Evolutionary conservation across 2,329 filamentous ascomycete genomes (phyloP).

Genomic region (Exophiala alcalophila): DNA sequence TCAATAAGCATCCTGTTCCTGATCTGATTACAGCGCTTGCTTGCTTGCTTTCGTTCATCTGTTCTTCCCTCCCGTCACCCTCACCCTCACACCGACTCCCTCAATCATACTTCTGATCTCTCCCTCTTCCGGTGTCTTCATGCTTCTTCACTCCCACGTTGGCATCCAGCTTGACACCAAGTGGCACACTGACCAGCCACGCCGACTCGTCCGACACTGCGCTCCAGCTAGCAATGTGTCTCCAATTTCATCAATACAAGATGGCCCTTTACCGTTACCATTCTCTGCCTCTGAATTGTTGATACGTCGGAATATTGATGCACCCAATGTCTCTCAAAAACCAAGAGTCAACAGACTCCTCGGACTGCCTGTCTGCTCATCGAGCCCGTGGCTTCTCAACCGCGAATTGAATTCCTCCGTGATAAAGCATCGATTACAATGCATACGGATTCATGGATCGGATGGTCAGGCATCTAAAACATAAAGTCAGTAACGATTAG

Average conservation of each 20-base stretch:
- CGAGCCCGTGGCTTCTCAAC: not conserved
- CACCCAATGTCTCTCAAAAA: constrained; percentile 1
- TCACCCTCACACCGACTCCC: not conserved
- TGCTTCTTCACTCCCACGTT: not conserved
- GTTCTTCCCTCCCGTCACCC: not conserved
- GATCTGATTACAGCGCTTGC: not conserved
- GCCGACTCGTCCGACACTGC: constrained; percentile 1
- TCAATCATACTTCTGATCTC: not conserved
- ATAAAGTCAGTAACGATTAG: constrained; percentile 29
- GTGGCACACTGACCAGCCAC: not conserved
- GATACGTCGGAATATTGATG: not conserved
- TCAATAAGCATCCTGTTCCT: constrained; percentile 7
- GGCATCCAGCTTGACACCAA: not conserved
- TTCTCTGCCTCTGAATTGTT: constrained; percentile 7
- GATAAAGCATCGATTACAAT: constrained; percentile 35
- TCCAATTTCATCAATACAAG: constrained; percentile 14
- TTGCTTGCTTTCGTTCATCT: not conserved
- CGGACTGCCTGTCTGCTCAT: not conserved
- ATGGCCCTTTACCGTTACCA: constrained; percentile 1
- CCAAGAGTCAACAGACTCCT: no score
- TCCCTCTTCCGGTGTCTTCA: not conserved
- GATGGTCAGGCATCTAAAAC: constrained; percentile 49
- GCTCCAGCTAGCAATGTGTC: constrained; percentile 10
- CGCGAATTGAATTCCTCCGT: constrained; percentile 1
- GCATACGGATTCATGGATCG: constrained; percentile 52